Base-by-base conservation (phyloP, 1,284 basidiomycete species). In the Heliocybe sulcata region DNA sequence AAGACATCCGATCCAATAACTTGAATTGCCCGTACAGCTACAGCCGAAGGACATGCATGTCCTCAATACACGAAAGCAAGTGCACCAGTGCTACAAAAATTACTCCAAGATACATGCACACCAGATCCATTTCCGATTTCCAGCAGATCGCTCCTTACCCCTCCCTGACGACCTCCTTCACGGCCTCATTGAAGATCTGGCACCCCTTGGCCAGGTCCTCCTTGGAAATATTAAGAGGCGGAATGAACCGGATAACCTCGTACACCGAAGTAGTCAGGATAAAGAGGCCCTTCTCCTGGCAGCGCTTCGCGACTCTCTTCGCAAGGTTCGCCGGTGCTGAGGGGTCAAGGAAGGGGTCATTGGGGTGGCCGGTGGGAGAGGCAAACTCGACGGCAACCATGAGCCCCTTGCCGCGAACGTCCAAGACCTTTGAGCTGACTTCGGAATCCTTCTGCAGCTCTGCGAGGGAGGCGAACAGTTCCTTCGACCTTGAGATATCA, bases 331-430 rank as follows among this genome's bases (percentile, higher is more conserved):
- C 77, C 26, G 88, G 86, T 9, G 81, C 72, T 25, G 65, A 60
- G 42, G 69, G 60, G 54, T 70, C 67, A 38, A 70, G 61, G 27
- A 67, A 68, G 3, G 77, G 70, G 66, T 84, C 81, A 61, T 74
- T 69, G 11, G 69, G 64, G 11, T 75, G 69, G 35, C 73, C 73
- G 10, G 69, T 68, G 0, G 87, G 81, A 3, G 83, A 82, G 1
- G 81, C 81, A 63, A 94, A 93, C 67, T 94, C 91, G 55, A 93
- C 77, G 1, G 79, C 90, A 53, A 89, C 76, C 91, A 94, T 94
- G 57, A 93, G 74, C 8, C 91, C 91, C 26, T 74, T 69, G 0
- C 91, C 91, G 42, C 91, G 85, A 47, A 93, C 77, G 63, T 94
- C 91, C 51, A 90, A 75, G 58, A 94, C 83, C 62, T 79, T 71